Percentiles rank a stretch among this genome's conserved stretches.
phyloP scores from a whole-genome alignment of 805 yeast genomes.

The Ogataea nonfermentans region DNA sequence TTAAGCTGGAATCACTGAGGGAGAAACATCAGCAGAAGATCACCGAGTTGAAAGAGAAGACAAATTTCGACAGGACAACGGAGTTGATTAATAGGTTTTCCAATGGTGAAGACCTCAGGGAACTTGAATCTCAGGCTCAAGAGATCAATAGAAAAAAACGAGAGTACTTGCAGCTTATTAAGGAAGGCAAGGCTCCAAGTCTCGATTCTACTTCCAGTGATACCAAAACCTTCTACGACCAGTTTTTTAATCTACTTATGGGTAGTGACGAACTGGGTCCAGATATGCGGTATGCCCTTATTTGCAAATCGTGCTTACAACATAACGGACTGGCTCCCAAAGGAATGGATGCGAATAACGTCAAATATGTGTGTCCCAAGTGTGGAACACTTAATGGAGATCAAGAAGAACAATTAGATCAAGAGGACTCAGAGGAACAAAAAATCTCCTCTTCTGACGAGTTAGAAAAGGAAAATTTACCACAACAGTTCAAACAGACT shows the following conservation, averaged over 20 bases:
- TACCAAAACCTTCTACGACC: slow-evolving; percentile 27
- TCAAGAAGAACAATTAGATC: slow-evolving; percentile 2
- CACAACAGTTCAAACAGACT: slow-evolving; percentile 2
- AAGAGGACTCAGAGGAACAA: slow-evolving; percentile 2
- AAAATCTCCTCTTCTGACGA: slow-evolving; percentile 1
- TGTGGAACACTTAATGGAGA: slow-evolving; percentile 49
- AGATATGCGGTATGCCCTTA: slow-evolving; percentile 64
- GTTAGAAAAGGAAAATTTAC: slow-evolving; percentile 11
- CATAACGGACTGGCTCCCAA: slow-evolving; percentile 87
- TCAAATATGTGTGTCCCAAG: slow-evolving; percentile 60
- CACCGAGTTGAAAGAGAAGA: slow-evolving; percentile 41
- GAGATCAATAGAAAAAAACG: slow-evolving; percentile 41
- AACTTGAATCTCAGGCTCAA: slow-evolving; percentile 41
- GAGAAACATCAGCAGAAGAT: slow-evolving; percentile 38
- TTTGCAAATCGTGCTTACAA: slow-evolving; percentile 59
- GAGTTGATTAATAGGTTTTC: slow-evolving; percentile 65
- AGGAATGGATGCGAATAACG: slow-evolving; percentile 48
- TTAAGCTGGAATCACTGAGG: slow-evolving; percentile 26
- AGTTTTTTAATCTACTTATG: slow-evolving; percentile 41
- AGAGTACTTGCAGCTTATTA: slow-evolving; percentile 36
- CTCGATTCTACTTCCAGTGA: slow-evolving; percentile 15
- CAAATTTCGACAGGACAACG: slow-evolving; percentile 74
- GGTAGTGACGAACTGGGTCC: slow-evolving; percentile 68
- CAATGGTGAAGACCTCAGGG: slow-evolving; percentile 47
- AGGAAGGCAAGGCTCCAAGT: slow-evolving; percentile 26